A percentile compares a stretch with the other conserved stretches of the same genome.
These are phyloP conservation scores for Chaetothyriales sp. DNA, from an alignment of 2,329 filamentous ascomycete genomes.

Conservation along the genomic window DNA sequence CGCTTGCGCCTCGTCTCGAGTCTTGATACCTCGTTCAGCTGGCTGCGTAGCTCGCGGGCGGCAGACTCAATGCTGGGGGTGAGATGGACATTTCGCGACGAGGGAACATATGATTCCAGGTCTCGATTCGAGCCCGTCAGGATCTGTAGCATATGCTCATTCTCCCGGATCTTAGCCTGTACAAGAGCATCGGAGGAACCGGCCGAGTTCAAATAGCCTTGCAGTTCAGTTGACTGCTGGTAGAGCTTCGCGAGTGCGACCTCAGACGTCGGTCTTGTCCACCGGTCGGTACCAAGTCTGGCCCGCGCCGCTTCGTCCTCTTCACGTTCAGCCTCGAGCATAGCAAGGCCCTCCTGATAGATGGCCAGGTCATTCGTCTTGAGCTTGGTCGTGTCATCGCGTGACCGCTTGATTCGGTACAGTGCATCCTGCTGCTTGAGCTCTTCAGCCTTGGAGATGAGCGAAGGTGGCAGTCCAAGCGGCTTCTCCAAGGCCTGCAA, in stretches of 20 bases:
- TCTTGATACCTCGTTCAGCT: conserved; percentile 69
- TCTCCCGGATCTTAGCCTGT: conserved; percentile 60
- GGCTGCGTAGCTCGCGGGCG: conserved; percentile 58
- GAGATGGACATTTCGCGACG: conserved; percentile 61
- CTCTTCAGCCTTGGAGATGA: conserved; percentile 85
- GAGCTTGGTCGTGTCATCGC: conserved; percentile 83
- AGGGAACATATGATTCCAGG: conserved; percentile 78
- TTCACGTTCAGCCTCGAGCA: conserved; percentile 62
- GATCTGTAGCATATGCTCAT: conserved; percentile 58
- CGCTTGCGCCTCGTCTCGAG: conserved; percentile 67
- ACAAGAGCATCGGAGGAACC: conserved; percentile 54
- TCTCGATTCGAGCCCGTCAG: conserved; percentile 66
- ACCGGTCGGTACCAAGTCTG: conserved; percentile 77
- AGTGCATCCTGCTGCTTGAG: conserved; percentile 81
- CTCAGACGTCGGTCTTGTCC: conserved; percentile 56
- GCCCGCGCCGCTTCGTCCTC: conserved; percentile 63
- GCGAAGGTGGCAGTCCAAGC: conserved; percentile 66
- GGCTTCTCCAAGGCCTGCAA: conserved; percentile 91
- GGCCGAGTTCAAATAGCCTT: conserved; percentile 67
- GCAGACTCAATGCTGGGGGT: conserved; percentile 68
- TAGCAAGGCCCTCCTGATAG: conserved; percentile 68
- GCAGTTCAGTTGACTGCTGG: conserved; percentile 60
- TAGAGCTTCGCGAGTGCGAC: conserved; percentile 59
- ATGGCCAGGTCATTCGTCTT: conserved; percentile 60
- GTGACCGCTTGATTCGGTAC: conserved; percentile 58